These are phyloP conservation scores for Chrysopogon serrulatus DNA, from an alignment of 176 grass and related monocot genomes.

Conservation along the genomic window DNA sequence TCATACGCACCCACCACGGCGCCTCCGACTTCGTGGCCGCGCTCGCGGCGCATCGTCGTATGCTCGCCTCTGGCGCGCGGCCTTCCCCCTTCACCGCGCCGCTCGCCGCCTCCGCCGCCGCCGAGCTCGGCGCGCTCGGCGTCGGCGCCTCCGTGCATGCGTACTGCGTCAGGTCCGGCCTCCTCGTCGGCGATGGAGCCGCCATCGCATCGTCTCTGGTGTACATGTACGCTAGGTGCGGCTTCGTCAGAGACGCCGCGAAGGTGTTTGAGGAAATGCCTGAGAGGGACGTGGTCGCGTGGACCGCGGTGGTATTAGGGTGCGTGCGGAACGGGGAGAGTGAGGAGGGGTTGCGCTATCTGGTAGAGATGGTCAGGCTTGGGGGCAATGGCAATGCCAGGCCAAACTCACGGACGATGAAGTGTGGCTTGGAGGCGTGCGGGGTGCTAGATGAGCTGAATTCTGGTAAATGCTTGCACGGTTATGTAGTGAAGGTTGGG, in stretches of 20 bases:
- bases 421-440: constrained; percentile 55
- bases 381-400: background rate
- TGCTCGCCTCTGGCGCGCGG: constrained; percentile 40
- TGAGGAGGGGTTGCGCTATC: constrained; percentile 15
- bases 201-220: constrained; percentile 63
- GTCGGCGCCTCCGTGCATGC: constrained; percentile 53
- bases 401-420: constrained; percentile 61
- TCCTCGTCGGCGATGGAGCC: constrained; percentile 38
- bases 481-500: constrained; percentile 37
- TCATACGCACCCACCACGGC: constrained; percentile 50
- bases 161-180: constrained; percentile 45
- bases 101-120: constrained; percentile 45
- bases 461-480: constrained; percentile 56
- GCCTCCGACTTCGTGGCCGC: constrained; percentile 25
- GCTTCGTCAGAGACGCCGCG: constrained; percentile 16
- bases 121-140: constrained; percentile 44
- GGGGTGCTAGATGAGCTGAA: constrained; percentile 34
- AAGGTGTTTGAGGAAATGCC: constrained; percentile 74
- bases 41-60: constrained; percentile 35
- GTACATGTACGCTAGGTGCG: constrained; percentile 62
- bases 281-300: constrained; percentile 57
- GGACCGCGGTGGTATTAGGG: constrained; percentile 64
- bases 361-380: constrained; percentile 45
- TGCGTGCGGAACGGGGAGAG: constrained; percentile 52
- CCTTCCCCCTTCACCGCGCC: constrained; percentile 59